Evolutionary conservation across 495 filamentous ascomycete genomes (phyloP).

Genomic region (Patellaria atrata): DNA sequence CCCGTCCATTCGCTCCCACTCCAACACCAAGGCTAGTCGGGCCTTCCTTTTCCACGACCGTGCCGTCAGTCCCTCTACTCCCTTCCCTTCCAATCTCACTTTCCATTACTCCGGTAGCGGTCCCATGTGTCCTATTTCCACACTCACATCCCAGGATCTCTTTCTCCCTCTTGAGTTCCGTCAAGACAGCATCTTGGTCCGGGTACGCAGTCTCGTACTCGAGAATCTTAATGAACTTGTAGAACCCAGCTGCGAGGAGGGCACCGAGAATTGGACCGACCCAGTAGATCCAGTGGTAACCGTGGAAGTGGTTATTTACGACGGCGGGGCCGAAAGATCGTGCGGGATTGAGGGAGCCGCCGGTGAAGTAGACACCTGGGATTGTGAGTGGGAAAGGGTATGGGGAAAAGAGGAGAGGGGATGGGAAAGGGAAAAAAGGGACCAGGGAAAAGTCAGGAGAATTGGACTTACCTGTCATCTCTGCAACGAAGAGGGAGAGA

Average conservation of each 20-base stretch:
- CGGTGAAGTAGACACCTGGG: conserved; percentile 23
- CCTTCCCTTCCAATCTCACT: no score
- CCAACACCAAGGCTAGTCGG: no score
- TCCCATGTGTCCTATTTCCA: no score
- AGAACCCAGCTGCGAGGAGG: conserved; percentile 12
- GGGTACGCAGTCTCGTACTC: conserved; percentile 19
- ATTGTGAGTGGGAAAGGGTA: no score
- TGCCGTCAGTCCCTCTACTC: no score
- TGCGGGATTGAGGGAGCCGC: conserved; percentile 20
- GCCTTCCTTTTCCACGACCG: no score
- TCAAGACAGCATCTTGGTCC: conserved; percentile 14
- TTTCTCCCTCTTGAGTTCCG: no score
- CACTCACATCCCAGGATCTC: no score
- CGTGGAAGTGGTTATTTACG: conserved; percentile 7
- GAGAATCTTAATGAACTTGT: conserved; percentile 12
- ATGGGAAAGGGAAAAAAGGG: background rate
- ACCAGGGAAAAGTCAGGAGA: background rate
- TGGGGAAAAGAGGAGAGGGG: no score
- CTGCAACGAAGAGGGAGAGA: conserved; percentile 53
- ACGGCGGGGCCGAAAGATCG: conserved; percentile 14
- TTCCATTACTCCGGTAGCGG: no score
- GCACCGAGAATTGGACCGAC: conserved; percentile 13
- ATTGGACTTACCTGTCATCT: conserved; percentile 41
- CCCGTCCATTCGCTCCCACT: no score
- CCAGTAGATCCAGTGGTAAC: conserved; percentile 22